Percentiles rank a stretch among this genome's conserved stretches.
These are phyloP conservation scores for Brettanomyces anomalus DNA, from an alignment of 805 yeast species.

Conservation along the genomic window DNA sequence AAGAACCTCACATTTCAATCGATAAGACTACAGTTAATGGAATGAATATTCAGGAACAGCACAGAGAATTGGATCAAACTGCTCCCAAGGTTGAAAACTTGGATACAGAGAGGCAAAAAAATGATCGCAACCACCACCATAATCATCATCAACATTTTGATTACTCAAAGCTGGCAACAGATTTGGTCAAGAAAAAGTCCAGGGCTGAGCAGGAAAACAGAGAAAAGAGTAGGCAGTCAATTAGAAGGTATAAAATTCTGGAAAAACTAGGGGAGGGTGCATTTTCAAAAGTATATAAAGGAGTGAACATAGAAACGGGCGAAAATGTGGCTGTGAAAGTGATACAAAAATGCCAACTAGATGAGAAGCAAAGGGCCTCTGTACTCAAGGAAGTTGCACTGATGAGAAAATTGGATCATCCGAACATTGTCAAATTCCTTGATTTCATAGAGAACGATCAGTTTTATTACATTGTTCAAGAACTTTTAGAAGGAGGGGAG, in stretches of 20 bases:
- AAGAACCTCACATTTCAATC: neutral
- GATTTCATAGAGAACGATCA: slow-evolving; percentile 57
- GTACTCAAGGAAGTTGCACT: slow-evolving; percentile 76
- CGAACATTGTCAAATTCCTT: slow-evolving; percentile 54
- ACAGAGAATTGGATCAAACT: neutral
- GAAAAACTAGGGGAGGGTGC: slow-evolving; percentile 56
- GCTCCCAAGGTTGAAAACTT: too few relatives aligned
- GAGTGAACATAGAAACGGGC: slow-evolving; percentile 29
- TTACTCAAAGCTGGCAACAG: slow-evolving; percentile 23
- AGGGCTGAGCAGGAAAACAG: slow-evolving; percentile 12
- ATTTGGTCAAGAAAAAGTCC: slow-evolving; percentile 25
- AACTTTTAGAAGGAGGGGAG: slow-evolving; percentile 70
- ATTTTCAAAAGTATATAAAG: slow-evolving; percentile 46
- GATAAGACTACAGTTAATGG: slow-evolving; percentile 11
- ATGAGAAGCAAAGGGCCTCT: slow-evolving; percentile 50
- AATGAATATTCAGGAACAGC: slow-evolving; percentile 5
- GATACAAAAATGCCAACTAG: slow-evolving; percentile 63
- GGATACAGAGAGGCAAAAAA: too few relatives aligned
- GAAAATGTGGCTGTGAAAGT: slow-evolving; percentile 45
- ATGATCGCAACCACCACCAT: neutral
- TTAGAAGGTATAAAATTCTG: slow-evolving; percentile 32
- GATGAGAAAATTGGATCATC: slow-evolving; percentile 56
- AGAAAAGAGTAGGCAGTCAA: slow-evolving; percentile 13
- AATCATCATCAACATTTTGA: slow-evolving; percentile 12
- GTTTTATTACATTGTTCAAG: slow-evolving; percentile 64